Base-by-base conservation (phyloP, 768 basidiomycete species). In the Serendipita sp. region DNA sequence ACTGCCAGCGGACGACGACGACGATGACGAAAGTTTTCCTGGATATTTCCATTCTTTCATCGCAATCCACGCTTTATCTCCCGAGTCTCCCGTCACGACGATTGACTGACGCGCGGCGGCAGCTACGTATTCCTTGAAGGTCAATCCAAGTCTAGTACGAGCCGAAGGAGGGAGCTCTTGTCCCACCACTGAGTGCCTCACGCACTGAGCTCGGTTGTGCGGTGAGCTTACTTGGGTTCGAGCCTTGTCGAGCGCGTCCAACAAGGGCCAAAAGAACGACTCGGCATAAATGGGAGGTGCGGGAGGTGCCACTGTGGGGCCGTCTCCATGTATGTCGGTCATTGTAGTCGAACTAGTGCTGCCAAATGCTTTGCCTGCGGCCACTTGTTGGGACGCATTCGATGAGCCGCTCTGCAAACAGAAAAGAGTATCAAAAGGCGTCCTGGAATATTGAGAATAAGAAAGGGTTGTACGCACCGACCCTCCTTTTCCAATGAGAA, bases 31-130 rank as follows among this genome's bases (percentile, higher is more conserved):
- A 5, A 31, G n/a, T 50, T 60, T 60, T n/a, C 55, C 55, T 33
- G 55, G 55, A 60, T 29, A 60, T 8, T 36, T 27, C 55, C 55
- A 60, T n/a, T 60, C 55, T 18, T 60, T 27, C 55, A 60, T 60
- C 33, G 55, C 55, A n/a, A 60, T 60, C 55, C 55, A 60, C 29
- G 55, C 55, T 3, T 60, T 60, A n/a, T 60, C 55, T n/a, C 55
- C 55, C 55, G 55, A 60, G 31, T 60, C 55, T 10, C 55, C 55
- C 4, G 55, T 60, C 4, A 60, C 55, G 27, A 60, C 55, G 3
- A 60, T 36, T 11, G 27, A n/a, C 34, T 60, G 55, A 27, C 55
- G 23, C 27, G 55, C 27, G 1, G 55, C 55, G 8, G 55, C 55
- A 27, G 55, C 55, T 10, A 60, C 55, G 31, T 60, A 60, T n/a